phyloP scores from a whole-genome alignment of 805 yeast genomes.

The Cyberlindnera xylosilytica region DNA sequence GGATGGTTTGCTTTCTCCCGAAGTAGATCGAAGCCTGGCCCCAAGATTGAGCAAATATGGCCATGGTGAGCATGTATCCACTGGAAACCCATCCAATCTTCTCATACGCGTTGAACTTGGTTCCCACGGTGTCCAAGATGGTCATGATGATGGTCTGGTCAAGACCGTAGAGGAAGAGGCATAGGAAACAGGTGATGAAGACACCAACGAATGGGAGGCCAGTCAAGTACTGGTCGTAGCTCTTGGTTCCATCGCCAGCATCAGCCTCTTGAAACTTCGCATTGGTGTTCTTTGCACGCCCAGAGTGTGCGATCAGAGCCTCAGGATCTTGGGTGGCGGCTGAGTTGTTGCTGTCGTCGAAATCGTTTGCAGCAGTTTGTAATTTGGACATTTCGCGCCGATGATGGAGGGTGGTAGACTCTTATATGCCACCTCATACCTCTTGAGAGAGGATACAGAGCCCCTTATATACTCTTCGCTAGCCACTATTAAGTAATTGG shows the following conservation, averaged over 20 bases:
- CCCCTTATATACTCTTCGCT: too few relatives aligned
- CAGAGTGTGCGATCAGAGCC: too few relatives aligned
- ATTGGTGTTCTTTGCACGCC: too few relatives aligned
- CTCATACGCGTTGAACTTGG: constrained; percentile 45
- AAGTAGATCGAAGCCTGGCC: constrained; percentile 53
- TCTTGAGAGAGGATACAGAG: too few relatives aligned
- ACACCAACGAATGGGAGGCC: constrained; percentile 14
- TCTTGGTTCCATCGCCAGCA: constrained; percentile 25
- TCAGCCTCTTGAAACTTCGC: constrained; percentile 20
- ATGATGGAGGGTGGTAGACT: too few relatives aligned
- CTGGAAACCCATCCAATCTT: constrained; percentile 58
- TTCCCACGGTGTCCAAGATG: constrained; percentile 41
- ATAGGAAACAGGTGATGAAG: constrained; percentile 21
- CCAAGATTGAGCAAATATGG: constrained; percentile 52
- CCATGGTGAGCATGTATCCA: constrained; percentile 52
- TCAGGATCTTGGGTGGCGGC: too few relatives aligned
- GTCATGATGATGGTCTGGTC: constrained; percentile 58
- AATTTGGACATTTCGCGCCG: too few relatives aligned
- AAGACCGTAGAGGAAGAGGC: constrained; percentile 40
- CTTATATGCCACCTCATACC: too few relatives aligned
- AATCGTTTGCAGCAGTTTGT: too few relatives aligned
- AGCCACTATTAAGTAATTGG: too few relatives aligned
- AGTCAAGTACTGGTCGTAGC: constrained; percentile 17
- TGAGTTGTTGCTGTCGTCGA: too few relatives aligned
- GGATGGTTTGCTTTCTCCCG: constrained; percentile 51